A percentile compares a stretch with the other conserved stretches of the same genome.
These are phyloP conservation scores for Termitomyces sp. DNA, from an alignment of 1,284 basidiomycete genomes.

Conservation along the genomic window DNA sequence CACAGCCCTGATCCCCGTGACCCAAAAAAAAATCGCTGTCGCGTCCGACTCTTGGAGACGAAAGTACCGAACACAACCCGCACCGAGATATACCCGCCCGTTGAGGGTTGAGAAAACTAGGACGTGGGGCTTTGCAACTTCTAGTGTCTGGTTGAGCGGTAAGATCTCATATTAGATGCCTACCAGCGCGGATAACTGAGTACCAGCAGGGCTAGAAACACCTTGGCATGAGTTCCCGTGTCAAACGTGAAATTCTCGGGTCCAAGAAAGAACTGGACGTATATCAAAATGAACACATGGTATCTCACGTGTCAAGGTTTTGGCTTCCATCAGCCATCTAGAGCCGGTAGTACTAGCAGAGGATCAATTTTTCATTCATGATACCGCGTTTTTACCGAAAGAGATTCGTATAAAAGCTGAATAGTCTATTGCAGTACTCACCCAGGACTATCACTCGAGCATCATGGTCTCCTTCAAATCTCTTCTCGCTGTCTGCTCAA, in stretches of 20 bases:
- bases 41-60: background rate
- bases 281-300: background rate
- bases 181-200: background rate
- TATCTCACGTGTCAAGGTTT: background rate
- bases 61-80: background rate
- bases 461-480: conserved; percentile 3
- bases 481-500: background rate
- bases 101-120: background rate
- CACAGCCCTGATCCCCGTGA: background rate
- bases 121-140: background rate
- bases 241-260: background rate
- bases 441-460: background rate
- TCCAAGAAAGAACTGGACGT: background rate
- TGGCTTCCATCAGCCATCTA: background rate
- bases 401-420: background rate
- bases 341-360: background rate
- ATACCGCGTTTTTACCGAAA: background rate
- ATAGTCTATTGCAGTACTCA: background rate
- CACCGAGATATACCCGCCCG: background rate
- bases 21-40: background rate
- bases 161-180: background rate
- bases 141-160: background rate
- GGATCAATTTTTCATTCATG: background rate
- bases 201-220: background rate
- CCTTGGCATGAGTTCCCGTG: background rate